phyloP scores from a whole-genome alignment of 202 grass and related monocot species.

The Tripidium arundinaceum region DNA sequence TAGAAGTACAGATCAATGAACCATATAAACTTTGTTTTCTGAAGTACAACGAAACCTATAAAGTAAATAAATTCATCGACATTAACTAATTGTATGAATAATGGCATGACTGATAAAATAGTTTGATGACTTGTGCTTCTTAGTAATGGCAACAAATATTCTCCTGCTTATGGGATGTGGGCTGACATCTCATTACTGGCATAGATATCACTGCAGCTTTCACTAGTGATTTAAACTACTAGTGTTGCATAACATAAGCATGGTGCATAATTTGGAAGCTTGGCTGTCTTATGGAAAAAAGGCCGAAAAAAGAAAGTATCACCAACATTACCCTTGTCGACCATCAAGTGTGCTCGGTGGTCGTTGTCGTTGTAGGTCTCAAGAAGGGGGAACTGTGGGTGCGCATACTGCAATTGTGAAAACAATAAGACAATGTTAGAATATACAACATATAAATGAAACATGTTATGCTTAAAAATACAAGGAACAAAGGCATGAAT shows the following conservation, averaged over 20 bases:
- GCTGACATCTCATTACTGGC: neutral
- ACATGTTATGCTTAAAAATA: no score
- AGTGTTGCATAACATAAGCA: neutral
- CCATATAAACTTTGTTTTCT: neutral
- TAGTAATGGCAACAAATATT: neutral
- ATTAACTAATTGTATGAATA: neutral
- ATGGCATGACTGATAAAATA: neutral
- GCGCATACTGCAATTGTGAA: no score
- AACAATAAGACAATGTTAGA: no score
- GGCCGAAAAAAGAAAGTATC: no score
- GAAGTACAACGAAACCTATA: neutral
- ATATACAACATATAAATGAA: no score
- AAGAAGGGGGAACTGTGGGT: no score
- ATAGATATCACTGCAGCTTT: conserved; percentile 8
- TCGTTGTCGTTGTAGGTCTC: no score
- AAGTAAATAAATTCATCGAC: neutral
- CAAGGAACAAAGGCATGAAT: no score
- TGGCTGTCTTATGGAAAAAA: no score
- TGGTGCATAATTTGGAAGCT: no score
- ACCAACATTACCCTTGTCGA: no score
- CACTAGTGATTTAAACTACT: neutral
- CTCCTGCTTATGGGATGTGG: neutral
- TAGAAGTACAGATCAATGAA: conserved; percentile 9
- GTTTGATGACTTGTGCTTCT: conserved; percentile 1
- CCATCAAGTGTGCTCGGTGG: no score